A percentile compares a stretch with the other conserved stretches of the same genome.
Evolutionary conservation across 106 monocot genomes (phyloP).

Genomic region (Narthecium ossifragum): DNA sequence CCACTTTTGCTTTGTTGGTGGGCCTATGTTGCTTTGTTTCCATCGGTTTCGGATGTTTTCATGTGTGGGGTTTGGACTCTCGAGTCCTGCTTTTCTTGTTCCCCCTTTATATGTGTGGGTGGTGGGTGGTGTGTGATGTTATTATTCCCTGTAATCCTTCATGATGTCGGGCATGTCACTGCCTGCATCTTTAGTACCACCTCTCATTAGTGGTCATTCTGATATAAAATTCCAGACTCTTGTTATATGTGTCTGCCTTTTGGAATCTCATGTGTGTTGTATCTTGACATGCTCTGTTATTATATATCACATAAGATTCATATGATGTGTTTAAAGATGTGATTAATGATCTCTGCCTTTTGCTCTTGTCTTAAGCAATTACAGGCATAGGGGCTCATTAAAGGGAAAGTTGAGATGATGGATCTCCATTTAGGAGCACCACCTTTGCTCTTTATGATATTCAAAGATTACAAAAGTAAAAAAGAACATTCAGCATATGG

Average conservation of each 20-base stretch:
- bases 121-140: constrained; percentile 1
- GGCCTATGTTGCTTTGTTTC: constrained; percentile 5
- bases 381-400: neutral
- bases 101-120: neutral
- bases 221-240: constrained; percentile 2
- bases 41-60: constrained; percentile 3
- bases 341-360: neutral
- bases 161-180: constrained; percentile 9
- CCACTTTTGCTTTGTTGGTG: constrained; percentile 17
- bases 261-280: neutral
- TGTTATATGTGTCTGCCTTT: constrained; percentile 16
- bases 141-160: constrained; percentile 13
- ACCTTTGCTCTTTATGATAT: neutral
- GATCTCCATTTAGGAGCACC: neutral
- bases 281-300: constrained; percentile 4
- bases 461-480: neutral
- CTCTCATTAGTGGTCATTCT: constrained; percentile 4
- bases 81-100: neutral
- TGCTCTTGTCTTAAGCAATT: neutral
- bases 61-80: constrained; percentile 2
- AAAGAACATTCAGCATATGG: neutral
- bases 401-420: neutral
- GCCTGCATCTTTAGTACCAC: neutral
- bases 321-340: neutral
- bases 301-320: neutral